Evolutionary conservation across 306 rosid genomes (phyloP), one percentile per base, ranked within the genome.

Genomic region (Fagus sylvatica): DNA sequence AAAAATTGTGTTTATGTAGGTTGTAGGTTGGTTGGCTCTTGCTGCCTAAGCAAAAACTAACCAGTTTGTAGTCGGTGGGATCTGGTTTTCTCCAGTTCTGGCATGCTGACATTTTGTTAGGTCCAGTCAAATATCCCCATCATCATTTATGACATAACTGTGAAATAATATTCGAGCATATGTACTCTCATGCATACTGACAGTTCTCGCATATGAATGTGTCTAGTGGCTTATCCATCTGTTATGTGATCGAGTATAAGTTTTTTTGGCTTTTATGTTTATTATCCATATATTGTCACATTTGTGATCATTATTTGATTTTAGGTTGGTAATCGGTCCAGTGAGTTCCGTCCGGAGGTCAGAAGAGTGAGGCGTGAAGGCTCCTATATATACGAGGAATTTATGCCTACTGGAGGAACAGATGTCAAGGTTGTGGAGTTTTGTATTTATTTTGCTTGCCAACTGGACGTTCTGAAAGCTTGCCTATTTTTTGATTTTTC

Each of bases 331-430:
- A 95, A 93, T 82, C 90, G 99, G 60, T 95, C 99, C 30, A 95
- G 99, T 88, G 99, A 95, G 82, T 95, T 95, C 80, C 96, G 85
- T 82, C 93, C 98, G 11, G 99, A 95, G 12, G 94, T 91, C 74
- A 91, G 99, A 90, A 91, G 91, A 84, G 99, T 93, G 78, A 91
- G 99, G 80, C 98, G 97, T 74, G 99, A 93, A 86, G 93, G 98
- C 80, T 95, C 99, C 54, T 95, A 95, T 76, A 95, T 95, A 70
- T 95, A 95, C 16, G 99, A 95, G 79, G 99, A 95, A 73, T 95
- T 95, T 81, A 93, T 91, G 98, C 93, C 99, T 34, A 95, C 99
- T 41, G 99, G 99, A 79, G 99, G 99, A 79, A 95, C 99, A 79
- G 99, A 95, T 87, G 99, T 95, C 74, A 95, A 95, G 99, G 99